A percentile compares a stretch with the other conserved stretches of the same genome.
These are phyloP conservation scores for Sphagnurus paluster DNA, from an alignment of 1,284 basidiomycete genomes.

Conservation along the genomic window DNA sequence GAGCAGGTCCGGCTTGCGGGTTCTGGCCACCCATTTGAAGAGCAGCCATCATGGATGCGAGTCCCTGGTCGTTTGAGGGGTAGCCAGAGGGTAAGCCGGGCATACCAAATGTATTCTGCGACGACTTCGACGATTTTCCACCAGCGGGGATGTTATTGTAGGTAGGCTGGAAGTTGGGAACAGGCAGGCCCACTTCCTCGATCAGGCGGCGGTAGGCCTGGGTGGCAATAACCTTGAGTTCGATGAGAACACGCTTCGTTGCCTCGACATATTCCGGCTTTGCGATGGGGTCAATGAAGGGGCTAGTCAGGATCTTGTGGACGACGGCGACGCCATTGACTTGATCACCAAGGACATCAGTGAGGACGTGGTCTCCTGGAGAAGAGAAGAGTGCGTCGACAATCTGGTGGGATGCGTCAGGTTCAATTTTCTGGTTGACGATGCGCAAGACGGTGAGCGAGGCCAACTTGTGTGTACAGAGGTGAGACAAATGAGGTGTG, in stretches of 20 bases:
- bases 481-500: conserved; percentile 91
- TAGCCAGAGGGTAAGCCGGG: conserved; percentile 77
- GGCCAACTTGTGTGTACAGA: conserved; percentile 98
- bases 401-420: conserved; percentile 79
- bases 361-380: conserved; percentile 83
- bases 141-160: conserved; percentile 63
- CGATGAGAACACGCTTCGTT: conserved; percentile 85
- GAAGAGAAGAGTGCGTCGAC: conserved; percentile 86
- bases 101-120: conserved; percentile 59
- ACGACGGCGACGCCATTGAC: conserved; percentile 94
- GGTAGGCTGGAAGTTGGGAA: conserved; percentile 81
- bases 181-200: conserved; percentile 90
- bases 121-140: conserved; percentile 66
- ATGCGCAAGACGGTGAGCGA: conserved; percentile 92
- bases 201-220: conserved; percentile 93
- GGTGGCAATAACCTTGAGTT: conserved; percentile 85
- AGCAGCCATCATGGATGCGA: conserved; percentile 87
- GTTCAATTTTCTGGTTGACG: conserved; percentile 90
- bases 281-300: conserved; percentile 73
- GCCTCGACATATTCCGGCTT: conserved; percentile 78
- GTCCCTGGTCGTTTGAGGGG: conserved; percentile 75
- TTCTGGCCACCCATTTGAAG: conserved; percentile 85
- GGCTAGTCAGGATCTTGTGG: conserved; percentile 88
- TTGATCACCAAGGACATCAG: conserved; percentile 92
- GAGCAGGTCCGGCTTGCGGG: conserved; percentile 72